Evolutionary conservation across 345 rosid species (phyloP).

Genomic region (Cardamine chenopodiifolia): DNA sequence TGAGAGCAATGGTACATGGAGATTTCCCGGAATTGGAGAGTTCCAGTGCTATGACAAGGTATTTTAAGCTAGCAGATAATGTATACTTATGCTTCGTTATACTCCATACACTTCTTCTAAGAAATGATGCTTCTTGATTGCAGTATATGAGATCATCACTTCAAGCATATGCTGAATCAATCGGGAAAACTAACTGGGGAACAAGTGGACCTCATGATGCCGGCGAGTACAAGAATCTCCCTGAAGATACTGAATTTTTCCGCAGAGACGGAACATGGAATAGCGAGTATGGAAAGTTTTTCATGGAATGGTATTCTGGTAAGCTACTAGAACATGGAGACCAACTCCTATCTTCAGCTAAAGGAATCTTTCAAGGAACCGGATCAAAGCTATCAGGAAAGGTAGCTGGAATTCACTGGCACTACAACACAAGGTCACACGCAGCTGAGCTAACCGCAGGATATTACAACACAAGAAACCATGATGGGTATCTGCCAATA

Average conservation of each 20-base stretch:
- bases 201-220: conserved; percentile 80
- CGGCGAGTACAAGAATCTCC: conserved; percentile 84
- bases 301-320: conserved; percentile 84
- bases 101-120: conserved; percentile 13
- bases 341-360: conserved; percentile 69
- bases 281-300: conserved; percentile 80
- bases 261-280: conserved; percentile 88
- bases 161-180: conserved; percentile 74
- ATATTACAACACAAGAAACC: conserved; percentile 75
- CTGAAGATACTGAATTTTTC: conserved; percentile 86
- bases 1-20: conserved; percentile 94
- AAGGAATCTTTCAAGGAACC: conserved; percentile 67
- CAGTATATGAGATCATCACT: conserved; percentile 94
- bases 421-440: conserved; percentile 88
- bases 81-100: not conserved
- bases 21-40: conserved; percentile 94
- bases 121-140: conserved; percentile 34
- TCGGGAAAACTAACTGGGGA: conserved; percentile 76
- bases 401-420: conserved; percentile 98
- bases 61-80: not conserved
- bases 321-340: conserved; percentile 85
- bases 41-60: conserved; percentile 99
- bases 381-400: conserved; percentile 77
- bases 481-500: conserved; percentile 77
- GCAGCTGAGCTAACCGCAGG: conserved; percentile 96